Base-by-base conservation (phyloP, 768 basidiomycete genomes). In the Hydnomerulius pinastri region DNA sequence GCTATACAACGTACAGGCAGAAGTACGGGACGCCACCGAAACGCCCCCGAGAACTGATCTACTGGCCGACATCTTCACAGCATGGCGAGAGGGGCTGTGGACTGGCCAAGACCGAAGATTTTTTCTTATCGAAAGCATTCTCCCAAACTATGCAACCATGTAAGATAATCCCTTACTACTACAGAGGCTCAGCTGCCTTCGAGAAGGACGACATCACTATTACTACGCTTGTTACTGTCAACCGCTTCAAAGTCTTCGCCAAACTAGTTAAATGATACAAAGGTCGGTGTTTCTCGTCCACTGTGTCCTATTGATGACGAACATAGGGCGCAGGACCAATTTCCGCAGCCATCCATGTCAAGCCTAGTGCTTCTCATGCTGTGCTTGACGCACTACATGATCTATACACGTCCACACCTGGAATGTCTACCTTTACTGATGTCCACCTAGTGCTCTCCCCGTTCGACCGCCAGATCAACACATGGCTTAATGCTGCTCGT, bases 401-500 rank as follows among this genome's bases (percentile, higher is more conserved):
- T 6, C 73, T 93, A 36, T 87, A 92, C 70, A 73, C 74, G 4
- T 81, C 86, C 7, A 83, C 83, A 3, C 80, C 80, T 2, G 74
- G 70, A 47, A 87, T 93, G 79, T 71, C 79, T 38, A 71, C 68
- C 23, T 83, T 79, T 58, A 89, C 93, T 42, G 92, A 94, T 64
- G 82, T 94, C 11, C 92, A 95, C 62, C 82, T 95, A 42, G 86
- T 94, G 25, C 74, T 93, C 55, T 90, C 92, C 59, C 77, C 81
- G 3, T 88, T 87, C 55, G 85, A 86, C 53, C 81, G 91, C 5
- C 89, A 92, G 64, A 86, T 95, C 75, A 95, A 95, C 67, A 83
- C 88, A 21, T 94, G 91, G 89, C 79, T 93, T 28, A 94, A 94
- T 65, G 80, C 85, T 36, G 92, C 92, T 3, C 82, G 92, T 35